Evolutionary conservation across 2,329 filamentous ascomycete species (phyloP).

Genomic region (Myrmaecium sp.): DNA sequence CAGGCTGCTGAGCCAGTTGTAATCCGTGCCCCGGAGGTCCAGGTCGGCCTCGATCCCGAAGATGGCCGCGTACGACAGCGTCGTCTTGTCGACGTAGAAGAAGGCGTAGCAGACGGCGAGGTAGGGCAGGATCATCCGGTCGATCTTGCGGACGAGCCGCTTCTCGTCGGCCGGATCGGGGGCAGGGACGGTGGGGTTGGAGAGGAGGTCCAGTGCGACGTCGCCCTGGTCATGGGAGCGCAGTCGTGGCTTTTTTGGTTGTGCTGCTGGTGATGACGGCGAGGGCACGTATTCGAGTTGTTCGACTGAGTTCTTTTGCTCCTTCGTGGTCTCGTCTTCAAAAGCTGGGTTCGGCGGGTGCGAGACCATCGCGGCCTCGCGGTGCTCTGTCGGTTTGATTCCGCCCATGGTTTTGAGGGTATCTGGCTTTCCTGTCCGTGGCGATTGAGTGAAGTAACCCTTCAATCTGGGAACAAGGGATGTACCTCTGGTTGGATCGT

Average conservation of each 20-base stretch:
- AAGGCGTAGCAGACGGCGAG: constrained; percentile 37
- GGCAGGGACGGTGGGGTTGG: too few relatives aligned
- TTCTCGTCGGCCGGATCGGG: constrained; percentile 30
- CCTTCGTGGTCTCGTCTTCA: too few relatives aligned
- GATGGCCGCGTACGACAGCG: constrained; percentile 45
- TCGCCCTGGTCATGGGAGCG: not conserved
- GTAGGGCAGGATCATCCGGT: constrained; percentile 42
- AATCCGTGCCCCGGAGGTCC: constrained; percentile 38
- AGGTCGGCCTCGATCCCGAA: constrained; percentile 46
- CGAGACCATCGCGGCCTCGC: too few relatives aligned
- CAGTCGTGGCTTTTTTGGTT: not conserved
- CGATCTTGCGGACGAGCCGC: constrained; percentile 37
- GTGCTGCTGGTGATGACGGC: not conserved
- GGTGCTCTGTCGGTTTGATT: too few relatives aligned
- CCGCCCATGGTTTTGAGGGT: too few relatives aligned
- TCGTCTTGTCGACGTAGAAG: constrained; percentile 21
- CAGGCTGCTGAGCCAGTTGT: constrained; percentile 37
- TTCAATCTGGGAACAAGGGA: too few relatives aligned
- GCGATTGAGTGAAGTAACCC: too few relatives aligned
- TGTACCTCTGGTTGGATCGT: too few relatives aligned
- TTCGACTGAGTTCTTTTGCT: too few relatives aligned
- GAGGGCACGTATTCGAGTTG: too few relatives aligned
- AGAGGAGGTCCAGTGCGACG: constrained; percentile 20
- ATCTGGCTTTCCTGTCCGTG: too few relatives aligned
- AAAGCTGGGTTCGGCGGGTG: too few relatives aligned